These are phyloP conservation scores for Decorospora gaudefroyi DNA, from an alignment of 2,329 filamentous ascomycete genomes.

Conservation along the genomic window DNA sequence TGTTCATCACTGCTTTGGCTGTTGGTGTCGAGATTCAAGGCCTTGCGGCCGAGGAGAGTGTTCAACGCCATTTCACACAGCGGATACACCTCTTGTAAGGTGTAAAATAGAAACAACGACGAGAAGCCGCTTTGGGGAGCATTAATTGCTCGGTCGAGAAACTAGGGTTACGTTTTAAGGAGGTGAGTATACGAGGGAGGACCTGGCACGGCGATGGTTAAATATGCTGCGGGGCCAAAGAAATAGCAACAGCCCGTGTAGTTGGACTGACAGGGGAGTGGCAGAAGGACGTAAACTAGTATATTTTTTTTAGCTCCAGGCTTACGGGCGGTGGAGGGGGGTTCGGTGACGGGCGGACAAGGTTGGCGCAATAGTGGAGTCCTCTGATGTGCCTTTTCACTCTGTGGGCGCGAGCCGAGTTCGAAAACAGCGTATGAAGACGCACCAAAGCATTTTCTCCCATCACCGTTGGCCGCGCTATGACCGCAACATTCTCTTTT, in stretches of 20 bases:
- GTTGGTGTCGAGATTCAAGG: conserved; percentile 19
- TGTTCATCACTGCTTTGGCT: conserved; percentile 23
- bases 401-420: conserved; percentile 14
- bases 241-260: conserved; percentile 3
- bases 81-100: conserved; percentile 52
- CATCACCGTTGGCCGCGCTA: conserved; percentile 14
- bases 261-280: conserved; percentile 4
- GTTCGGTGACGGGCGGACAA: conserved; percentile 23
- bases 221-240: conserved; percentile 15
- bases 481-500: conserved; percentile 19
- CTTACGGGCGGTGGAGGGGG: conserved; percentile 24
- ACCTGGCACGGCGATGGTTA: conserved; percentile 12
- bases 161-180: conserved; percentile 1
- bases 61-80: conserved; percentile 59
- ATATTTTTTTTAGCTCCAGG: conserved; percentile 7
- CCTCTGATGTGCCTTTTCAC: conserved; percentile 5
- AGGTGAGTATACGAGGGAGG: conserved; percentile 1
- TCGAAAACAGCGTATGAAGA: conserved; percentile 25
- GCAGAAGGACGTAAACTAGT: conserved; percentile 7
- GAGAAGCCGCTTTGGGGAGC: conserved; percentile 40
- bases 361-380: conserved; percentile 11
- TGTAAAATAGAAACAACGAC: conserved; percentile 47
- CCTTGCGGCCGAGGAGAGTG: conserved; percentile 29
- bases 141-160: conserved; percentile 43
- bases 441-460: conserved; percentile 5